Evolutionary conservation across 371 early-diverging fungal genomes (phyloP), one percentile per base, ranked within the genome.

Genomic region (Syncephalastrum racemosum): DNA sequence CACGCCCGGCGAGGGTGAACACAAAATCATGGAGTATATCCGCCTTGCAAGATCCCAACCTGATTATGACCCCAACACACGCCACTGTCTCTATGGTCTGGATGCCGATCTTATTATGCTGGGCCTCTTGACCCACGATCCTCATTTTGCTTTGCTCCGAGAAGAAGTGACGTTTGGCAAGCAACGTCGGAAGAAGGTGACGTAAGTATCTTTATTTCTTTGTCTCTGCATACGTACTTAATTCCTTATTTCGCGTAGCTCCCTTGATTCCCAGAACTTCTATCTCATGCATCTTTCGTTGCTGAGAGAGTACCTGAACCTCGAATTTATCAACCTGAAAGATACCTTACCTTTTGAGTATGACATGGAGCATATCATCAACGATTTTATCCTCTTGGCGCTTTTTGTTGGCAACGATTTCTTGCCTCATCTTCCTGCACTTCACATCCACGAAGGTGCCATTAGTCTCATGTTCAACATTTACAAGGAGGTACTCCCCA

Each of bases 1-100:
- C 47, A 84, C 98, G 0, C 97, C 99, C n/a, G 99, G 99, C 50
- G 99, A 99, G 80, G 99, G 99, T 46, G 99, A 99, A 70, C 99
- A 99, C 76, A 99, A 99, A 74, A 98, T 99, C 59, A 96, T 98
- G 95, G 95, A 95, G 67, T 99, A 92, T 59, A 90, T 99, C 47
- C 90, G 99, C 54, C 73, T 84, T 23, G 75, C 90, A 15, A 92
- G 92, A 66, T 86, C 92, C 15, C 87, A 87, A 62, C 77, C 88
- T 10, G 84, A 84, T 43, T 91, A 94, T 68, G 67, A 88, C 57
- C 87, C 92, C 56, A 95, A 96, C 67, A 84, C 85, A 7, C 81
- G 95, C 43, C 99, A 99, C 71, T 94, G 96, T 69, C 84, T 99
- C 19, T 99, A 98, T 74, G 97, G 98, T 14, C 83, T 99, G 50